Base-by-base conservation (phyloP, 495 filamentous ascomycete genomes). In the Xylaria grammica region DNA sequence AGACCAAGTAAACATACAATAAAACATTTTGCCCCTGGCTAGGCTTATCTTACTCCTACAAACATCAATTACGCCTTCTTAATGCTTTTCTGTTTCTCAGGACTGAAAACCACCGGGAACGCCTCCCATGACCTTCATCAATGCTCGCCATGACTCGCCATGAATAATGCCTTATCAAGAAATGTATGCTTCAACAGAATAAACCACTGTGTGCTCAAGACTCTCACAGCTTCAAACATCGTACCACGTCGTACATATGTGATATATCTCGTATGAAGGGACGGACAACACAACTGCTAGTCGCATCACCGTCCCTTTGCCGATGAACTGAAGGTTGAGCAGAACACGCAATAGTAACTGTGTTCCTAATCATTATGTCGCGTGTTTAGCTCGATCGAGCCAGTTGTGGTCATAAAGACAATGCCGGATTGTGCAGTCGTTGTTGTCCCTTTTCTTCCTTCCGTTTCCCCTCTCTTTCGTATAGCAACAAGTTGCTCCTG, bases 91-190 rank as follows among this genome's bases (percentile, higher is more conserved):
- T 63, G 50, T 45, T 45, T 30, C 30, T 34, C 50, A 24, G n/a
- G 7, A 46, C 13, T 54, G 10, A 63, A 46, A 34, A 15, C 40
- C 60, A 27, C 60, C 60, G 15, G 20, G 15, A 63, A 55, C 60
- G 60, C 60, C 60, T 45, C 19, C 26, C 42, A 55, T 62, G 49
- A 61, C 22, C 38, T 42, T 53, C 34, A 40, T 38, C 27, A 63
- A 63, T 55, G 60, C 50, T 55, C 40, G 60, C 60, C 60, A 59
- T 59, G 42, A 63, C 50, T 55, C 40, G 60, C 60, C 60, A 59
- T 59, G 42, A 63, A 63, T 55, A 29, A 63, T 55, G 50, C 50
- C 60, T 55, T 27, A 48, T 29, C 29, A 34, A 63, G 36, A 63
- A 29, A 63, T 48, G 50, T 26, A 55, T 55, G 60, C 27, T 54